Conservation (phyloP, 2,329 filamentous ascomycete genomes). For the Talaromyces sp. region DNA sequence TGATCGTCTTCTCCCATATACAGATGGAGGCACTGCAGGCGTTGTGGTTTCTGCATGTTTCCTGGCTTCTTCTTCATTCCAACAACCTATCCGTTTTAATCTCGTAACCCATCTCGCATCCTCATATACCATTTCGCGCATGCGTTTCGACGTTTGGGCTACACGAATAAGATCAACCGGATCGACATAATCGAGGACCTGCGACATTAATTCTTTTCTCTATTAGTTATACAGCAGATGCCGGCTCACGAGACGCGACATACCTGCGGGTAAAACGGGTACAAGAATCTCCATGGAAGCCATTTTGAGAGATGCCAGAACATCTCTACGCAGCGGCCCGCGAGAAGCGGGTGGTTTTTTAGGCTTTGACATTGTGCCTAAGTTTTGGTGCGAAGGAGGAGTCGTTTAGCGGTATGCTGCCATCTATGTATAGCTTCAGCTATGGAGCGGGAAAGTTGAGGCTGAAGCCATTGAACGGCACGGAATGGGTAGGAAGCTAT, state of each 20-base stretch:
- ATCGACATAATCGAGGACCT: conserved; percentile 84
- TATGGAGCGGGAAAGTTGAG: neutral
- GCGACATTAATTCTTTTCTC: conserved; percentile 72
- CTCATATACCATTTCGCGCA: conserved; percentile 98
- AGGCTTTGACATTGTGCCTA: conserved; percentile 47
- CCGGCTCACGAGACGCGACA: conserved; percentile 22
- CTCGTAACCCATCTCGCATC: conserved; percentile 91
- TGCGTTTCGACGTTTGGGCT: conserved; percentile 75
- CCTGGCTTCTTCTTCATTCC: conserved; percentile 85
- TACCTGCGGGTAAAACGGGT: conserved; percentile 78
- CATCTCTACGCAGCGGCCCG: conserved; percentile 44
- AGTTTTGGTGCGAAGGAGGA: conserved; percentile 25
- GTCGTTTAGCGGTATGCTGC: neutral
- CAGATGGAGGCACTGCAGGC: neutral
- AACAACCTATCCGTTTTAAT: conserved; percentile 81
- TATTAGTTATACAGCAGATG: conserved; percentile 24
- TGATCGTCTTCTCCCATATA: conserved; percentile 3
- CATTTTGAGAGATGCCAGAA: conserved; percentile 74
- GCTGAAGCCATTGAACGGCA: conserved; percentile 10
- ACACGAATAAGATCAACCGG: conserved; percentile 81
- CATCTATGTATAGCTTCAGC: neutral
- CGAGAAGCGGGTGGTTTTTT: conserved; percentile 41
- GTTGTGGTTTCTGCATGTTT: conserved; percentile 63
- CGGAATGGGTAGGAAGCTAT: neutral
- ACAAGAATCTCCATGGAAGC: conserved; percentile 77